Conservation (phyloP, 2,329 filamentous ascomycete genomes). For the Zalaria obscura region DNA sequence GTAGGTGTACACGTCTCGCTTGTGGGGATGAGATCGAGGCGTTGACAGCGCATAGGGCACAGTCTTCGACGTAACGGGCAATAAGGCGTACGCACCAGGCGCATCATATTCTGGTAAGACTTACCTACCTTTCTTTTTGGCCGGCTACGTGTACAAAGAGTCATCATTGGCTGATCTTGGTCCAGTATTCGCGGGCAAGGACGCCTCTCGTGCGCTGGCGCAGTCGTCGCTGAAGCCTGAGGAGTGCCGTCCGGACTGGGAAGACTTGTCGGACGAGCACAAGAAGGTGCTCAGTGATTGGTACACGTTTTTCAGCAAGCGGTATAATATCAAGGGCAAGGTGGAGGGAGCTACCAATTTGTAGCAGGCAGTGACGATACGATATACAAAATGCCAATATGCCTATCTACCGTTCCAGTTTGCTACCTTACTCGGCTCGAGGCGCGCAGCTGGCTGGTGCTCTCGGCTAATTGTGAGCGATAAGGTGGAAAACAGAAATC, state of each 20-base stretch:
- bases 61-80: constrained; percentile 87
- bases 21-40: background rate
- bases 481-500: too few relatives aligned
- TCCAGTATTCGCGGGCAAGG: constrained; percentile 90
- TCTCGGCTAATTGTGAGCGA: too few relatives aligned
- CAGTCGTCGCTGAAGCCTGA: constrained; percentile 75
- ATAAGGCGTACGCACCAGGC: constrained; percentile 69
- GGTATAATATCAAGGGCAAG: constrained; percentile 76
- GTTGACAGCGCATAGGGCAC: constrained; percentile 48
- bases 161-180: background rate
- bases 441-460: too few relatives aligned
- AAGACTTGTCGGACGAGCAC: constrained; percentile 70
- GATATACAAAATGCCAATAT: too few relatives aligned
- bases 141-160: background rate
- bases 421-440: too few relatives aligned
- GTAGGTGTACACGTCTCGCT: constrained; percentile 13
- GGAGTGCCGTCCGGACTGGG: constrained; percentile 72
- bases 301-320: constrained; percentile 91
- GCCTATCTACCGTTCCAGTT: too few relatives aligned
- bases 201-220: constrained; percentile 82
- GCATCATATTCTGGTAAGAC: constrained; percentile 72
- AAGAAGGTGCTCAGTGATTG: constrained; percentile 79
- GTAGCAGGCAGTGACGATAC: background rate
- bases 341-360: constrained; percentile 10
- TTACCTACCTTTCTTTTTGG: background rate